These are phyloP conservation scores for Croton setiger DNA, from an alignment of 441 rosid genomes.

Conservation along the genomic window DNA sequence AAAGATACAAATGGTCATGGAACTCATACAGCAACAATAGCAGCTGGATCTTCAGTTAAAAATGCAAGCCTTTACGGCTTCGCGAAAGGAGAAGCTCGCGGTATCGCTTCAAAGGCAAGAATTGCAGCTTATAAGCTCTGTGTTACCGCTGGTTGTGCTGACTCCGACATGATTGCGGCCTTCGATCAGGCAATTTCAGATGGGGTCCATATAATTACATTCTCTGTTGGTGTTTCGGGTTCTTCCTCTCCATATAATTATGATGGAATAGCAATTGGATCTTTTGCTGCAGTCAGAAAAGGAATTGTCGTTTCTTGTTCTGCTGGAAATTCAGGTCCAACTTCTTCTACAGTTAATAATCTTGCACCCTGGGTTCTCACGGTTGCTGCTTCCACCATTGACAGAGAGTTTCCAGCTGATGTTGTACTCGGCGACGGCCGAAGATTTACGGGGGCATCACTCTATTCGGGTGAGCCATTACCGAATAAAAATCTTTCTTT, in stretches of 20 bases:
- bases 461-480: slow-evolving; percentile 48
- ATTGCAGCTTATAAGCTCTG: slow-evolving; percentile 84
- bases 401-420: slow-evolving; percentile 73
- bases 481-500: slow-evolving; percentile 40
- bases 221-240: slow-evolving; percentile 85
- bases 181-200: slow-evolving; percentile 78
- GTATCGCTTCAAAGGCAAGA: slow-evolving; percentile 75
- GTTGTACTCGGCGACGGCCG: slow-evolving; percentile 63
- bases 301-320: slow-evolving; percentile 81
- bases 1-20: slow-evolving; percentile 87
- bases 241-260: slow-evolving; percentile 53
- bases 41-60: slow-evolving; percentile 57
- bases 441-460: slow-evolving; percentile 48
- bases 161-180: slow-evolving; percentile 82
- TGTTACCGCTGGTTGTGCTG: slow-evolving; percentile 67
- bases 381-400: slow-evolving; percentile 80
- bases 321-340: slow-evolving; percentile 92
- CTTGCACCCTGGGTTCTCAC: slow-evolving; percentile 88
- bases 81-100: slow-evolving; percentile 70
- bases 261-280: slow-evolving; percentile 78
- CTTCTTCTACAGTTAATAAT: slow-evolving; percentile 55
- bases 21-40: slow-evolving; percentile 76
- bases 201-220: slow-evolving; percentile 73
- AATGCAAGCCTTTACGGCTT: slow-evolving; percentile 58
- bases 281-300: slow-evolving; percentile 56